These are phyloP conservation scores for Allium cepa DNA, from an alignment of 106 monocot genomes.

Conservation along the genomic window DNA sequence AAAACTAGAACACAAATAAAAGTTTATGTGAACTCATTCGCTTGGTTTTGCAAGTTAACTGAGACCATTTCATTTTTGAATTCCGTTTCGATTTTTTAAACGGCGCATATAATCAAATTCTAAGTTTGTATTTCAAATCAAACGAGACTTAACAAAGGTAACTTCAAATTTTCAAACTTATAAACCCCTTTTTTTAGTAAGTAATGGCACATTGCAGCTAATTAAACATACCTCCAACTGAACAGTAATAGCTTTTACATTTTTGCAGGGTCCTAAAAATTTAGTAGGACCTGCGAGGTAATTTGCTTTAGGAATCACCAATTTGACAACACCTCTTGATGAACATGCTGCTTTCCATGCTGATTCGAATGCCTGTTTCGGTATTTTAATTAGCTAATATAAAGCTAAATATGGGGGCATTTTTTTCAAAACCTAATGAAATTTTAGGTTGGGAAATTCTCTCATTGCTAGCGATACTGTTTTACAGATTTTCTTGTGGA, in stretches of 20 bases:
- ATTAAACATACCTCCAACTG: conserved; percentile 11
- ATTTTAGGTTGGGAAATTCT: neutral
- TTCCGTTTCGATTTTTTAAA: no score
- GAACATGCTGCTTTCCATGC: conserved; percentile 28
- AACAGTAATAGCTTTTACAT: conserved; percentile 14
- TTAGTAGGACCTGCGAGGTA: conserved; percentile 25
- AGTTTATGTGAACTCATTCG: no score
- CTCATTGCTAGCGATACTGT: neutral
- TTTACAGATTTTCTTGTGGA: no score
- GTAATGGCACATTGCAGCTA: no score
- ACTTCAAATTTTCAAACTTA: no score
- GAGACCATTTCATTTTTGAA: neutral
- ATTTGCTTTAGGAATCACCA: conserved; percentile 14
- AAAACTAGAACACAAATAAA: no score
- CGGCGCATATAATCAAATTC: no score
- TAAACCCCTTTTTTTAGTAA: no score
- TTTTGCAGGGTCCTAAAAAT: conserved; percentile 24
- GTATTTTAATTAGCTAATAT: neutral
- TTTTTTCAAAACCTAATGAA: neutral
- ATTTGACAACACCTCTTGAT: conserved; percentile 13
- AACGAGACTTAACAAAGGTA: no score
- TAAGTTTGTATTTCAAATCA: no score
- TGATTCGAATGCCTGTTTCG: conserved; percentile 19
- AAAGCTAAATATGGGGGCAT: neutral
- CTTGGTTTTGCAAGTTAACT: no score